Evolutionary conservation across 768 basidiomycete genomes (phyloP).

Genomic region (Arthromyces matolae): DNA sequence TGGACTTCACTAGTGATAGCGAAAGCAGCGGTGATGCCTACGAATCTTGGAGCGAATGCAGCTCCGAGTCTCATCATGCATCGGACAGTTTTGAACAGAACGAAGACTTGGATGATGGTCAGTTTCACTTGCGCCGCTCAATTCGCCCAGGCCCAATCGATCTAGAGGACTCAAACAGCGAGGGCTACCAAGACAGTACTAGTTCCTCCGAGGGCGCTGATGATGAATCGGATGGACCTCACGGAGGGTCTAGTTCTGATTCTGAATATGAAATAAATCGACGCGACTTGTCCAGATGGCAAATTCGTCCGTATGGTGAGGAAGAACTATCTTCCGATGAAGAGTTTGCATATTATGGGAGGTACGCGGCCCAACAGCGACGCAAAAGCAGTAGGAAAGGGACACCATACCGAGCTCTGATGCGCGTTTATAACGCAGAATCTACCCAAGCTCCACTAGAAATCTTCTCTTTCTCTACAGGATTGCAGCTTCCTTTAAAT

Average conservation of each 20-base stretch:
- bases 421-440: neutral
- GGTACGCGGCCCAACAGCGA: neutral
- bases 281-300: neutral
- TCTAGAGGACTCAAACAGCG: neutral
- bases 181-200: too few relatives aligned
- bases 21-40: slow-evolving; percentile 2
- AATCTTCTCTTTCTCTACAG: slow-evolving; percentile 1
- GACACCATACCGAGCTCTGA: neutral
- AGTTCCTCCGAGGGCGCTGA: too few relatives aligned
- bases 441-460: neutral
- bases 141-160: neutral
- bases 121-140: neutral
- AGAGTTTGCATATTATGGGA: neutral
- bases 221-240: neutral
- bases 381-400: neutral
- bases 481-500: neutral
- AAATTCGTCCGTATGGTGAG: neutral
- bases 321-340: neutral
- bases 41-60: slow-evolving; percentile 3
- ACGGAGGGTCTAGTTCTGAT: neutral
- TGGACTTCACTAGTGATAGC: neutral
- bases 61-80: neutral
- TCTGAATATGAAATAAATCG: neutral
- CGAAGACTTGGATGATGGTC: neutral
- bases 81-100: neutral